A percentile compares a stretch with the other conserved stretches of the same genome.
Conservation (phyloP, 164 flowering plant species). For the Paratinospora sagittata region DNA sequence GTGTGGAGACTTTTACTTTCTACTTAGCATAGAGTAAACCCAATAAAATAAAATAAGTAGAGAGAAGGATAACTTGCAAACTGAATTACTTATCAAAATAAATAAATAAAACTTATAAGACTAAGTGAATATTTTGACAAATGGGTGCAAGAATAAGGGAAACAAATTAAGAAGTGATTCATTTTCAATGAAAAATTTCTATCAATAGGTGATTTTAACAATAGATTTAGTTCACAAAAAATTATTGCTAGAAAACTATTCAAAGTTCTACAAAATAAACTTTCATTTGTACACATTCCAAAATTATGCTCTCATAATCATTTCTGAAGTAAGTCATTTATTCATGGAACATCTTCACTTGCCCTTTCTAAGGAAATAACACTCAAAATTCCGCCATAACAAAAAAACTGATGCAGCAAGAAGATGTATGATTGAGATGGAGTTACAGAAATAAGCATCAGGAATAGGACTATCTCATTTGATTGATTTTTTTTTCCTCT, state of each 20-base stretch:
- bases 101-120: too few species aligned
- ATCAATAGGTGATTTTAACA: not conserved
- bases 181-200: not conserved
- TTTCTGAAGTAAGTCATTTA: not conserved
- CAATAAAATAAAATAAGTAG: not conserved
- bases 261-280: not conserved
- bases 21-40: not conserved
- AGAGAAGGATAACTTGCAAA: too few species aligned
- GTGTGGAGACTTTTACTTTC: not conserved
- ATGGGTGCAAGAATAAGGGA: not conserved
- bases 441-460: not conserved
- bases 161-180: not conserved
- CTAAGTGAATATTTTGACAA: not conserved
- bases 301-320: not conserved
- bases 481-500: too few species aligned
- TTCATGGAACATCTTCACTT: not conserved
- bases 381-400: not conserved
- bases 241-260: not conserved
- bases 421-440: too few species aligned
- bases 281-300: not conserved
- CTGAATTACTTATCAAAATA: too few species aligned
- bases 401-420: too few species aligned
- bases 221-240: not conserved
- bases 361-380: not conserved
- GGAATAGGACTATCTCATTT: too few species aligned